Evolutionary conservation across 257 asterid genomes (phyloP), one percentile per base, ranked within the genome.

Genomic region (Catharanthus roseus): DNA sequence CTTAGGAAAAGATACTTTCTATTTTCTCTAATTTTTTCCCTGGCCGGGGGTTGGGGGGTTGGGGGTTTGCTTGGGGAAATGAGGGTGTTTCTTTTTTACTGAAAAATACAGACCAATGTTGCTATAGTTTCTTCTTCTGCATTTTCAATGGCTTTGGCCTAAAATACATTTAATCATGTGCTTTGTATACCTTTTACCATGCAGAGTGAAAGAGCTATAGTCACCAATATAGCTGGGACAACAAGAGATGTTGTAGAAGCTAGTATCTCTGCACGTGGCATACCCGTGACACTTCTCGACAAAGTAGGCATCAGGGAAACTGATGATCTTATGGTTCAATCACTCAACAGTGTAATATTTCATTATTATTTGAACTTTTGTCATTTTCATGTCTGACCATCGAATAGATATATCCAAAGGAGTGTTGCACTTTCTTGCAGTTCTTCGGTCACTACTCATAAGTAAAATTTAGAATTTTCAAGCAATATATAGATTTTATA

Each of bases 131-230:
- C 49, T 44, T 55, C 65, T 65, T 36, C 18, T 31, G 34, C n/a
- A 70, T 36, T 58, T 31, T 60, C 0, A 13, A 23, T 58, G 11
- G n/a, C 21, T 64, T 53, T 65, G 15, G 54, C 29, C 26, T 26
- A 42, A 61, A 31, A n/a, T 69, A 55, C 62, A 74, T 72, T 88
- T 85, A 75, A 88, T 84, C 58, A 68, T 73, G 71, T 80, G 80
- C 61, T 79, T 57, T 80, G 56, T 61, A 63, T 84, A 77, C 70
- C 79, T 79, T 75, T 84, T 87, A 93, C 96, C 87, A 49, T 87
- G 84, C 97, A 93, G 98, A 91, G 92, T 82, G 96, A 93, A 82
- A 91, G 96, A 81, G 97, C 99, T 75, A 93, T 93, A 68, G 96
- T 93, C 78, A 93, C 99, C 28, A 79, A 85, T 77, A 85, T 93